These are phyloP conservation scores for Conticribra guillardii DNA, from an alignment of 108 stramenopile species.

Conservation along the genomic window DNA sequence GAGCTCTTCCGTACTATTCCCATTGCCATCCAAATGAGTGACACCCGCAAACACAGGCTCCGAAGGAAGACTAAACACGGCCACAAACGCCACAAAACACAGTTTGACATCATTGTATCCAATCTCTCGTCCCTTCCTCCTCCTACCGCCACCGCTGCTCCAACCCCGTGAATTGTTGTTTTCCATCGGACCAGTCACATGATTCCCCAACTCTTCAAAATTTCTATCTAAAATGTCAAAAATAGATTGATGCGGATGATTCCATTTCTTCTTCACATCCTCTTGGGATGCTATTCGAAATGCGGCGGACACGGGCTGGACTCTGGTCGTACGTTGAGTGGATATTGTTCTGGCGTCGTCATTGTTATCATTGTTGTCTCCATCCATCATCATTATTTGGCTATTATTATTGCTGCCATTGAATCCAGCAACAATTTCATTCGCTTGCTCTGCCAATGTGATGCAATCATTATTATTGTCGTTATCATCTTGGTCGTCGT, in stretches of 20 bases:
- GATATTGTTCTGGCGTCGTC: conserved; percentile 25
- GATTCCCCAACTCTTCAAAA: conserved; percentile 48
- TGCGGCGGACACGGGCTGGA: conserved; percentile 19
- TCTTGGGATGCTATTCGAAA: conserved; percentile 16
- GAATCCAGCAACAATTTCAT: conserved; percentile 40
- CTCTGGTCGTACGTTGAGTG: conserved; percentile 29
- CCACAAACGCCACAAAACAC: conserved; percentile 59
- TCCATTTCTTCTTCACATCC: conserved; percentile 9
- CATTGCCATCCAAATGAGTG: conserved; percentile 1
- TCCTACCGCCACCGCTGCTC: conserved; percentile 4
- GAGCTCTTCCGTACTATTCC: conserved; percentile 3
- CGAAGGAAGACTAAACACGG: conserved; percentile 39
- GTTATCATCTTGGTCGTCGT: not conserved
- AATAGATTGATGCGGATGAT: conserved; percentile 43
- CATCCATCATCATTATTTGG: not conserved
- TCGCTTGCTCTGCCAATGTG: conserved; percentile 16
- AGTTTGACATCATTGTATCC: conserved; percentile 47
- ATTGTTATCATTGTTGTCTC: conserved; percentile 4
- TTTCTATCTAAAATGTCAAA: conserved; percentile 58
- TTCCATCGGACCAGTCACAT: not conserved
- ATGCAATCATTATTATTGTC: conserved; percentile 18
- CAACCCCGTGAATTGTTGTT: too few species aligned
- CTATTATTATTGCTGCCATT: conserved; percentile 13
- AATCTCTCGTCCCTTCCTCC: conserved; percentile 15
- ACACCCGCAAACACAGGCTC: conserved; percentile 24